Percentiles rank a stretch among this genome's conserved stretches.
These are phyloP conservation scores for Madurella mycetomatis DNA, from an alignment of 2,329 filamentous ascomycete species.

Conservation along the genomic window DNA sequence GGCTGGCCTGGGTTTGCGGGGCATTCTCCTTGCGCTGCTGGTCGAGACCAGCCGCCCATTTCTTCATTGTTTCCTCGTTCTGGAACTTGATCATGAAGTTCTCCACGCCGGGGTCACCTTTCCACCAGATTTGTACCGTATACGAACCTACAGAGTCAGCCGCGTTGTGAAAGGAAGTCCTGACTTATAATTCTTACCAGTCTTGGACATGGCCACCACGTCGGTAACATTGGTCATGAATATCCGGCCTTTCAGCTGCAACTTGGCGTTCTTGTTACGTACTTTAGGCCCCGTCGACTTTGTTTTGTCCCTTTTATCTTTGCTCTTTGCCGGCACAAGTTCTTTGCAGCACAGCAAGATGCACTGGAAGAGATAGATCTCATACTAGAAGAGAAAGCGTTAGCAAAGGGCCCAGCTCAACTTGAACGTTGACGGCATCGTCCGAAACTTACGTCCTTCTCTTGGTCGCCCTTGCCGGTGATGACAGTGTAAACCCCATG, in stretches of 20 bases:
- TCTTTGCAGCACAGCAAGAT: conserved; percentile 98
- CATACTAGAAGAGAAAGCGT: conserved; percentile 59
- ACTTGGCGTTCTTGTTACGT: conserved; percentile 66
- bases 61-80: conserved; percentile 89
- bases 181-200: conserved; percentile 55
- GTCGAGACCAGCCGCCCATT: conserved; percentile 80
- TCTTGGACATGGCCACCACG: conserved; percentile 80
- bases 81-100: conserved; percentile 93
- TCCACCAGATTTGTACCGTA: conserved; percentile 98
- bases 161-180: background rate
- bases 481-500: conserved; percentile 89
- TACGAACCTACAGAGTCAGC: conserved; percentile 67
- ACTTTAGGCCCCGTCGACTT: conserved; percentile 53
- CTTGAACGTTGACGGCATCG: background rate
- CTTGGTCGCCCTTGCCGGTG: conserved; percentile 78
- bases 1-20: conserved; percentile 43
- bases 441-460: conserved; percentile 68
- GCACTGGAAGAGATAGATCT: conserved; percentile 94
- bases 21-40: conserved; percentile 64
- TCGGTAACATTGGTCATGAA: conserved; percentile 99
- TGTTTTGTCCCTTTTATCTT: conserved; percentile 68
- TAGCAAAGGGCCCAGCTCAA: conserved; percentile 7
- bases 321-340: conserved; percentile 75
- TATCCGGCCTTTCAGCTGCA: conserved; percentile 93
- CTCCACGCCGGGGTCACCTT: conserved; percentile 89